phyloP scores from a whole-genome alignment of 768 basidiomycete genomes.

The Suillus weaverae region DNA sequence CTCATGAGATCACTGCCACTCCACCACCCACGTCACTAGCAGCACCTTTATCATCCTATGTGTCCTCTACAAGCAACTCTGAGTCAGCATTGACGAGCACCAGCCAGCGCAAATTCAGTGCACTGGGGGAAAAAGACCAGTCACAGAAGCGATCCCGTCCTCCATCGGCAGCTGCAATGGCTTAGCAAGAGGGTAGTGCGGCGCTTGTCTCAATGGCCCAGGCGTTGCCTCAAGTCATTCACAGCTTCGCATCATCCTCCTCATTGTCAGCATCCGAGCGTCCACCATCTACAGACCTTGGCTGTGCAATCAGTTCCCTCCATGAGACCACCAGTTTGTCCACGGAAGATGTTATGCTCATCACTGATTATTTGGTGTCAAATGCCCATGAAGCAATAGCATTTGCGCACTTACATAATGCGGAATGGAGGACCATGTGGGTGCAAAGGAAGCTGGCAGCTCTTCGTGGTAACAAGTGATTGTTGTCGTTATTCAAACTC shows the following conservation, averaged over 20 bases:
- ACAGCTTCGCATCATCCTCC: not conserved
- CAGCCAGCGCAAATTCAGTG: not conserved
- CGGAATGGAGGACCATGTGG: not conserved
- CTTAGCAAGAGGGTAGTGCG: not conserved
- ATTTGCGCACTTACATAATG: not conserved
- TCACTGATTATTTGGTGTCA: not conserved
- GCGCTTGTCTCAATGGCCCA: too few species aligned
- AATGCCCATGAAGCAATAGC: not conserved
- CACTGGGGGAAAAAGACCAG: not conserved
- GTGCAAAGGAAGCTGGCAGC: not conserved
- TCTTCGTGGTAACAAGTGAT: not conserved
- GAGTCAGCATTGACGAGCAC: not conserved
- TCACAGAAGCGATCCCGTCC: not conserved
- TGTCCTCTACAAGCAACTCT: not conserved
- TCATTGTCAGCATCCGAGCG: not conserved
- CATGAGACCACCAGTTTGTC: not conserved
- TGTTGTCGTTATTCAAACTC: too few species aligned
- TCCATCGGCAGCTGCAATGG: not conserved
- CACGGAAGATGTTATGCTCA: not conserved
- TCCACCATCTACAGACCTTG: not conserved
- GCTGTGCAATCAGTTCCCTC: not conserved
- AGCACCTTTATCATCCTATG: too few species aligned
- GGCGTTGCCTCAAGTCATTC: too few species aligned
- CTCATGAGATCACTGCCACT: too few species aligned
- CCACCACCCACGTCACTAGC: slow-evolving; percentile 9